A percentile compares a stretch with the other conserved stretches of the same genome.
These are phyloP conservation scores for Tulasnella sp. DNA, from an alignment of 768 basidiomycete genomes.

Conservation along the genomic window DNA sequence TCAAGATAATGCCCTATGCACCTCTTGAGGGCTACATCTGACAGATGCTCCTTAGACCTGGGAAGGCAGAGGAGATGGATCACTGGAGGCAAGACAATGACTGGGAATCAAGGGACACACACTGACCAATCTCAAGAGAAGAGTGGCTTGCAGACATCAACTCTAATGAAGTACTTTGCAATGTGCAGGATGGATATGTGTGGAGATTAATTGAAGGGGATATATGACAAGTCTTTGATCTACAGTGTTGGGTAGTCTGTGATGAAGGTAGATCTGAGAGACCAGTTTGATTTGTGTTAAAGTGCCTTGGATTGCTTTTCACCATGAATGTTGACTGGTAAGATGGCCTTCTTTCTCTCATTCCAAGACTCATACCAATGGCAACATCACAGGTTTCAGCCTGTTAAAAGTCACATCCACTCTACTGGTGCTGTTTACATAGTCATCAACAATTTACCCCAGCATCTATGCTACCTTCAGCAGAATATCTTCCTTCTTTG, in stretches of 20 bases:
- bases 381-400: too few relatives aligned
- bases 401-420: too few relatives aligned
- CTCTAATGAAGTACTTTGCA: slow-evolving; percentile 17
- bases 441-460: neutral
- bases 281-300: slow-evolving; percentile 22
- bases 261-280: slow-evolving; percentile 22
- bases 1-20: slow-evolving; percentile 23
- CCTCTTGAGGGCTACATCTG: slow-evolving; percentile 18
- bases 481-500: neutral
- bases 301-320: slow-evolving; percentile 21
- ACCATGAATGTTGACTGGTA: slow-evolving; percentile 25
- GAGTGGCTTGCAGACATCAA: slow-evolving; percentile 17
- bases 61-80: slow-evolving; percentile 24
- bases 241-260: slow-evolving; percentile 16
- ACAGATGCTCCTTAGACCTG: slow-evolving; percentile 20
- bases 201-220: slow-evolving; percentile 25
- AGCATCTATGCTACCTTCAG: neutral
- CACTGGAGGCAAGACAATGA: slow-evolving; percentile 23
- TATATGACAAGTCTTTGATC: slow-evolving; percentile 18
- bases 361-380: too few relatives aligned
- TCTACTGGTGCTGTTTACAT: neutral
- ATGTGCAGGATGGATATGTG: slow-evolving; percentile 26
- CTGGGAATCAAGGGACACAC: neutral
- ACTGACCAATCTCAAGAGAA: slow-evolving; percentile 7
- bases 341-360: too few relatives aligned